These are phyloP conservation scores for Exophiala alcalophila DNA, from an alignment of 2,329 filamentous ascomycete genomes.

Conservation along the genomic window DNA sequence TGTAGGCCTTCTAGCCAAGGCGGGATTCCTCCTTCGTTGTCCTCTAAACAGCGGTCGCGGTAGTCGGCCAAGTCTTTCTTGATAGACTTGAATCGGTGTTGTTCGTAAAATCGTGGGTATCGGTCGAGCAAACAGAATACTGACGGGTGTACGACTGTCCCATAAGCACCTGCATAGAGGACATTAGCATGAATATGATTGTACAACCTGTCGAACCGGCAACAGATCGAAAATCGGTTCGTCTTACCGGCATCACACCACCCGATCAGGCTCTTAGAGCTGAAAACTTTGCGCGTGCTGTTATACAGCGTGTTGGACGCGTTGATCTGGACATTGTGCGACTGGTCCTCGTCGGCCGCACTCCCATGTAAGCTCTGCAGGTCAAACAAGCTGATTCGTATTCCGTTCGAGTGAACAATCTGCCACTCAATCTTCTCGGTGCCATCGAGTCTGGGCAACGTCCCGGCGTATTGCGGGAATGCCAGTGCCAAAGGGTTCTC, in stretches of 20 bases:
- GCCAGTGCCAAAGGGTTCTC: conserved; percentile 16
- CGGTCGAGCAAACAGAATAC: conserved; percentile 35
- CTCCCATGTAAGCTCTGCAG: conserved; percentile 21
- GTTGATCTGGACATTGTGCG: conserved; percentile 24
- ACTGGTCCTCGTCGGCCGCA: conserved; percentile 11
- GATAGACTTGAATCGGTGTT: conserved; percentile 29
- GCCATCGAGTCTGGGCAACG: conserved; percentile 19
- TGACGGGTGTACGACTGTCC: conserved; percentile 37
- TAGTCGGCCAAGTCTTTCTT: conserved; percentile 26
- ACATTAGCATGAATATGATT: not conserved
- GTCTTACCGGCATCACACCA: conserved; percentile 31
- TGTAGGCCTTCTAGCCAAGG: conserved; percentile 32
- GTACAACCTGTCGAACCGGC: too few relatives aligned
- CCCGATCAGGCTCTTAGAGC: conserved; percentile 17
- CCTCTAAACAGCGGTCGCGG: conserved; percentile 30
- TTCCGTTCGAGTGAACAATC: conserved; percentile 22
- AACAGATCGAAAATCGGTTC: too few relatives aligned
- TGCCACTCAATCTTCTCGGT: conserved; percentile 27
- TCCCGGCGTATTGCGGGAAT: conserved; percentile 27
- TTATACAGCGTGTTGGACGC: conserved; percentile 15
- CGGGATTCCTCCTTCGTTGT: conserved; percentile 29
- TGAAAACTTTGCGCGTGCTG: conserved; percentile 23
- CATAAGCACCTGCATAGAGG: conserved; percentile 20
- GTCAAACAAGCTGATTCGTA: conserved; percentile 26
- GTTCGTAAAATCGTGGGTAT: conserved; percentile 32